phyloP scores from a whole-genome alignment of 148 eudicot genomes.

The Heliosperma pusillum region DNA sequence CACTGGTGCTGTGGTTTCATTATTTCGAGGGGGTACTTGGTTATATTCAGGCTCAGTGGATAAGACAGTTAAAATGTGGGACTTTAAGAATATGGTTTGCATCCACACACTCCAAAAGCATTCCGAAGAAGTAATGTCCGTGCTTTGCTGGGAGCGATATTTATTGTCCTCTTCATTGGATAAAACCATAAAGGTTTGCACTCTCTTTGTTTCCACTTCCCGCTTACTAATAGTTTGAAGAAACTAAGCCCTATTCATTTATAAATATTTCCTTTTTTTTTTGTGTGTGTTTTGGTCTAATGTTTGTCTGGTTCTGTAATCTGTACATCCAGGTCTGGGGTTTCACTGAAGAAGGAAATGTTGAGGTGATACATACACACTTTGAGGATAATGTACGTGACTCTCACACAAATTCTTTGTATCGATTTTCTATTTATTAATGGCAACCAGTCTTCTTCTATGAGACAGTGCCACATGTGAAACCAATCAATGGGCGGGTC shows the following conservation, averaged over 20 bases:
- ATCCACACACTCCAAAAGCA: slow-evolving; percentile 50
- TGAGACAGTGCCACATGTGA: no score
- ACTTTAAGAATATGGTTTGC: slow-evolving; percentile 39
- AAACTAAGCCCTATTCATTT: background rate
- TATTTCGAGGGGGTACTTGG: slow-evolving; percentile 38
- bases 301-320: background rate
- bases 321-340: slow-evolving; percentile 46
- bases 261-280: background rate
- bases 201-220: slow-evolving; percentile 3
- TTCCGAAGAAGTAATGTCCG: slow-evolving; percentile 34
- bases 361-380: slow-evolving; percentile 39
- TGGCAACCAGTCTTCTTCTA: no score
- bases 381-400: slow-evolving; percentile 49
- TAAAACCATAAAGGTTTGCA: slow-evolving; percentile 39
- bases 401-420: background rate
- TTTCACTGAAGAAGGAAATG: slow-evolving; percentile 36
- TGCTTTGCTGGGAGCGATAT: slow-evolving; percentile 49
- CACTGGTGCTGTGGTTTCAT: slow-evolving; percentile 39
- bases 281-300: background rate
- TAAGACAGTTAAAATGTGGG: slow-evolving; percentile 56
- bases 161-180: slow-evolving; percentile 57
- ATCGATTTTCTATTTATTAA: background rate
- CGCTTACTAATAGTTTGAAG: background rate
- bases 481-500: no score
- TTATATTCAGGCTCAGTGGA: slow-evolving; percentile 66